Conservation (phyloP, 1,284 basidiomycete species). For the Austroboletus niveus region DNA sequence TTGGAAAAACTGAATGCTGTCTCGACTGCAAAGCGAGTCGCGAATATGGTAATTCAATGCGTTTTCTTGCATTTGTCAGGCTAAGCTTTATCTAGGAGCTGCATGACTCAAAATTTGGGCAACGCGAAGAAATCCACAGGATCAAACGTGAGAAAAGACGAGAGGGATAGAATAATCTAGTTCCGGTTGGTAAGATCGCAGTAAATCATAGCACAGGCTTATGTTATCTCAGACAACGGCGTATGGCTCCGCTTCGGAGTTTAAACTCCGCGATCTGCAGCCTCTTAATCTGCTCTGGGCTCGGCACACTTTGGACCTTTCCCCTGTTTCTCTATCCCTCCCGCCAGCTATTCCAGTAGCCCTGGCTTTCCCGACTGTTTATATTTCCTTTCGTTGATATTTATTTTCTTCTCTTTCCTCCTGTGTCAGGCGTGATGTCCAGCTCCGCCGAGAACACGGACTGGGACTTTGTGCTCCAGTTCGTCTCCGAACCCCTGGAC, state of each 20-base stretch:
- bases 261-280: constrained; percentile 18
- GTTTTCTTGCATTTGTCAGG: not conserved
- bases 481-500: constrained; percentile 55
- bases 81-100: constrained; percentile 61
- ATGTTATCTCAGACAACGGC: not conserved
- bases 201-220: not conserved
- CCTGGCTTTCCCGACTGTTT: not conserved
- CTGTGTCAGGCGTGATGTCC: constrained; percentile 17
- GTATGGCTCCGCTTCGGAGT: constrained; percentile 20
- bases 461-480: constrained; percentile 64
- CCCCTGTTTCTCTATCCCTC: constrained; percentile 22
- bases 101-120: constrained; percentile 89
- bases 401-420: not conserved
- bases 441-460: constrained; percentile 44
- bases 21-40: constrained; percentile 88
- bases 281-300: constrained; percentile 10
- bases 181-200: constrained; percentile 8
- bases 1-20: constrained; percentile 87
- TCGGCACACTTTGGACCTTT: not conserved
- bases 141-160: constrained; percentile 53
- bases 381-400: not conserved
- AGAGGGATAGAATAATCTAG: not conserved
- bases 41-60: constrained; percentile 77
- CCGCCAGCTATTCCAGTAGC: constrained; percentile 1
- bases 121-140: constrained; percentile 78